Evolutionary conservation across 768 basidiomycete species (phyloP).

Genomic region (Pisolithus orientalis): DNA sequence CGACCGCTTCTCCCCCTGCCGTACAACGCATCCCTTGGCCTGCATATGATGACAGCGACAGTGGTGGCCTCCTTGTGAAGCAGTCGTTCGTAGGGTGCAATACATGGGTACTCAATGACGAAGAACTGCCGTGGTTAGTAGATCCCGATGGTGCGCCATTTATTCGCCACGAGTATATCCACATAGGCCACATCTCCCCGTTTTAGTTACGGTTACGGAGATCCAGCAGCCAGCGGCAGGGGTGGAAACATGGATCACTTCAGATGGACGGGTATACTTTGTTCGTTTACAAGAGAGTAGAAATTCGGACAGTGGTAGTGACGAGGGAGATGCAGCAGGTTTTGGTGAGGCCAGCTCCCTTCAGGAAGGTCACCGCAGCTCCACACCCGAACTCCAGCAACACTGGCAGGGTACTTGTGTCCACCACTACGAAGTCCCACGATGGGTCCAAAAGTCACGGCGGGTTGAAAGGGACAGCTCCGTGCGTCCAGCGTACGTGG

Average conservation of each 20-base stretch:
- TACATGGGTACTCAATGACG: conserved; percentile 64
- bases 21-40: conserved; percentile 88
- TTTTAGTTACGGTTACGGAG: conserved; percentile 55
- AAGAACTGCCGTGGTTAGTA: conserved; percentile 69
- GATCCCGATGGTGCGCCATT: conserved; percentile 56
- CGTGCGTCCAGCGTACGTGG: conserved; percentile 41
- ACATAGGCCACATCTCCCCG: background rate
- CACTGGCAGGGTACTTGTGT: conserved; percentile 77
- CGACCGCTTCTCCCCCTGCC: conserved; percentile 66
- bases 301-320: conserved; percentile 15
- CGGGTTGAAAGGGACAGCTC: conserved; percentile 43
- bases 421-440: conserved; percentile 65
- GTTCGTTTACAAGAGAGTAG: conserved; percentile 52
- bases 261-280: conserved; percentile 78
- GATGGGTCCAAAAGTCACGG: conserved; percentile 76
- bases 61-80: conserved; percentile 27
- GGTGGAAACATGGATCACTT: conserved; percentile 79
- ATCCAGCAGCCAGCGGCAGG: conserved; percentile 55
- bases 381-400: conserved; percentile 7
- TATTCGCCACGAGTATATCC: background rate
- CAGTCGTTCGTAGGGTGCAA: conserved; percentile 45
- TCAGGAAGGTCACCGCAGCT: conserved; percentile 2
- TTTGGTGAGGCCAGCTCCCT: conserved; percentile 3
- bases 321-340: conserved; percentile 43
- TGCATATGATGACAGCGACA: conserved; percentile 35